phyloP scores from a whole-genome alignment of 805 yeast species.

The Candida xiaguanensis region DNA sequence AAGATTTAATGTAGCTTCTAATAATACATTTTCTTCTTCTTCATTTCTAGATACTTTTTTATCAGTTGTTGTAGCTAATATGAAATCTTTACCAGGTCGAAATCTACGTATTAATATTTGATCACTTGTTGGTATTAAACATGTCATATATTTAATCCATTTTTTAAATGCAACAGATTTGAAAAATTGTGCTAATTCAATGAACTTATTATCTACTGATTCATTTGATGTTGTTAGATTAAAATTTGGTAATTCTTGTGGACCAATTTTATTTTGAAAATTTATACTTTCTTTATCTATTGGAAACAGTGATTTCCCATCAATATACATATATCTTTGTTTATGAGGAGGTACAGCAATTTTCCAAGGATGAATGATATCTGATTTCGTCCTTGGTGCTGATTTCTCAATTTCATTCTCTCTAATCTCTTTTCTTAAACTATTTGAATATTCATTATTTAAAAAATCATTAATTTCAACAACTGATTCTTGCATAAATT shows the following conservation, averaged over 20 bases:
- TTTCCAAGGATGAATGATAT: conserved; percentile 76
- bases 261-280: conserved; percentile 29
- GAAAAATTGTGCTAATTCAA: conserved; percentile 56
- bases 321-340: conserved; percentile 79
- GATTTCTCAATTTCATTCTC: conserved; percentile 56
- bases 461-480: conserved; percentile 65
- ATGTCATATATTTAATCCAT: conserved; percentile 65
- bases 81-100: conserved; percentile 93
- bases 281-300: conserved; percentile 31
- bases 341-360: conserved; percentile 93
- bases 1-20: conserved; percentile 79
- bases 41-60: conserved; percentile 31
- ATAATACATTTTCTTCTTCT: conserved; percentile 38
- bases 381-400: conserved; percentile 54
- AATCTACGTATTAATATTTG: conserved; percentile 77
- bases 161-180: conserved; percentile 60
- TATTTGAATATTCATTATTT: conserved; percentile 48
- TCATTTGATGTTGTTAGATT: conserved; percentile 18
- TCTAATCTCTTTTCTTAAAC: conserved; percentile 47
- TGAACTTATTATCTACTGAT: conserved; percentile 38
- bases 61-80: conserved; percentile 71
- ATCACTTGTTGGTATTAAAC: conserved; percentile 57
- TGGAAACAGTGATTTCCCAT: conserved; percentile 47
- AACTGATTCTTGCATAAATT: conserved; percentile 66
- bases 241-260: conserved; percentile 59